Evolutionary conservation across 352 stramenopile species (phyloP), one percentile per base, ranked within the genome.

Genomic region (Globisporangium emineosum): DNA sequence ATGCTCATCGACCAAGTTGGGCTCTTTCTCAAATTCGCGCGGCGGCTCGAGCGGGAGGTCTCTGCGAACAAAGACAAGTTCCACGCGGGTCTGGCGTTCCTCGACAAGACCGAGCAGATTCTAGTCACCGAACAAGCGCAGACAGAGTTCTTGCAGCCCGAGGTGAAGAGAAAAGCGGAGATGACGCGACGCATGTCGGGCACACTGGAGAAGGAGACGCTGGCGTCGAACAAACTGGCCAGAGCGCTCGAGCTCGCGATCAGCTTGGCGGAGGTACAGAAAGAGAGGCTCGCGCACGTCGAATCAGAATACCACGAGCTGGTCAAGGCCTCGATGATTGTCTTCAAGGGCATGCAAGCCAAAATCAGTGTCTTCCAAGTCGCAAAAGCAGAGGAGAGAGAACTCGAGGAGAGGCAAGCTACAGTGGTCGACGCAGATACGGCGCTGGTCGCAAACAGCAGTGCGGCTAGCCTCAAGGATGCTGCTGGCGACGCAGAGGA

Each of bases 1-100:
- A 77, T 89, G 68, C 70, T 91, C 13, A 53, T 89, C 15, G 78
- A 89, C 35, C 83, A 91, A 12, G 64, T 91, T 2, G 60, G 54
- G 2, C 52, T 89, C 2, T 86, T 90, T 43, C 10, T 71, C 10
- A 59, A 69, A 0, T 69, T 76, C 52, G 73, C 69, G 1, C 63
- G 72, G 1, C 65, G 64, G 0, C 57, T 90, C 0, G 54, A 84
- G 53, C 29, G 52, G 1, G 61, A 68, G 5, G 54, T 90, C 13
- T 59, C 69, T 25, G 42, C 59, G 2, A 77, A 73, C 45, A 65
- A 81, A 32, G 56, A 60, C 0, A 78, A 76, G 30, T 89, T 73
- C 51, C 60, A 65, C 2, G 21, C 55, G 0, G 80, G 81, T 0
- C 58, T 91, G 2, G 64, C 66, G 12, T 91, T 91, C 40, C 74